Conservation (phyloP, 2,329 filamentous ascomycete species). For the Pseudogymnoascus sp. region DNA sequence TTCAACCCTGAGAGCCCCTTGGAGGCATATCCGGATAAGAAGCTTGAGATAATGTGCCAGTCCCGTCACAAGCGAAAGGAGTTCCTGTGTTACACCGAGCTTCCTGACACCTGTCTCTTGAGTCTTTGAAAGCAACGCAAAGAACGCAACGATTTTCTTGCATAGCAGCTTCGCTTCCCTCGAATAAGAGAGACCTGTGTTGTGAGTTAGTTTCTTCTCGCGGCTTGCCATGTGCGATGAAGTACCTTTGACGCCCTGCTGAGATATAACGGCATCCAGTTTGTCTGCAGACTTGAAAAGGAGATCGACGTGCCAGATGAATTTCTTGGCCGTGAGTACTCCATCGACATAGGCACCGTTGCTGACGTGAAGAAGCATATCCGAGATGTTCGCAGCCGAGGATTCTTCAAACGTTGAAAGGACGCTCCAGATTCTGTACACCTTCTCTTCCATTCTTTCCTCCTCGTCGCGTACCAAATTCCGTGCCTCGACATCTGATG, state of each 20-base stretch:
- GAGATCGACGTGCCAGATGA: constrained; percentile 92
- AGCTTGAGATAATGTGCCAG: constrained; percentile 96
- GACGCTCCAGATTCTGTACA: constrained; percentile 97
- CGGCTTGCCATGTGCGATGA: neutral
- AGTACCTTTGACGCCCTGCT: constrained; percentile 67
- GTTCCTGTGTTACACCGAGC: constrained; percentile 90
- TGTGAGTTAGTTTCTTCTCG: neutral
- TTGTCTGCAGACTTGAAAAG: constrained; percentile 83
- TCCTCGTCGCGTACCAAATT: constrained; percentile 75
- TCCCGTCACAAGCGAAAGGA: constrained; percentile 94
- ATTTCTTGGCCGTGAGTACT: constrained; percentile 87
- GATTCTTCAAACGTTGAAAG: constrained; percentile 96
- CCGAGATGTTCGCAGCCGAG: constrained; percentile 94
- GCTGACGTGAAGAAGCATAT: constrained; percentile 97
- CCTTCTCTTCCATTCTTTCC: constrained; percentile 94
- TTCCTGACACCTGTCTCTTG: constrained; percentile 86
- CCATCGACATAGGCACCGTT: constrained; percentile 95
- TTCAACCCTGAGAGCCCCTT: constrained; percentile 85
- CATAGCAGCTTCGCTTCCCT: constrained; percentile 98
- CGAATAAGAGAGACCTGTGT: constrained; percentile 73
- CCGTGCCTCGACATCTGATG: constrained; percentile 61
- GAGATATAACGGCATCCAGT: constrained; percentile 65
- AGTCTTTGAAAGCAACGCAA: constrained; percentile 86
- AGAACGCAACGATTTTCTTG: constrained; percentile 98
- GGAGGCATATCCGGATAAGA: constrained; percentile 90